These are phyloP conservation scores for Huntiella abstrusa DNA, from an alignment of 2,329 filamentous ascomycete species.

Conservation along the genomic window DNA sequence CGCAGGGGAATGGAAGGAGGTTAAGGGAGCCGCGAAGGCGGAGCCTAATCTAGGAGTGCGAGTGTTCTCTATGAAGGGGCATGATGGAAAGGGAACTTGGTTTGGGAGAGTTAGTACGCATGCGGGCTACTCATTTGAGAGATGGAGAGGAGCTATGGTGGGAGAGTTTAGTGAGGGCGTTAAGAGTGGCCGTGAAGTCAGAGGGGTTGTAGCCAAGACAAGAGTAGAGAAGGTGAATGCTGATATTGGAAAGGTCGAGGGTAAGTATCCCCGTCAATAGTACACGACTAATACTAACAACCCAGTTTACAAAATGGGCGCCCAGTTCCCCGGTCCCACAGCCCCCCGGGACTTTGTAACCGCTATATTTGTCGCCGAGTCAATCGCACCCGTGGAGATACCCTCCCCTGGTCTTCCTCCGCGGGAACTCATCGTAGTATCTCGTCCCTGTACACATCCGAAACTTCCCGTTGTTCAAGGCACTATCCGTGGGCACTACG, in stretches of 20 bases:
- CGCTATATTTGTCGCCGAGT: slow-evolving; percentile 40
- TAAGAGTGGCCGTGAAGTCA: slow-evolving; percentile 54
- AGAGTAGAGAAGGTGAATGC: slow-evolving; percentile 42
- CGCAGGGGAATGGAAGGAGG: slow-evolving; percentile 73
- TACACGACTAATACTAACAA: background rate
- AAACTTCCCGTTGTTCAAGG: slow-evolving; percentile 50
- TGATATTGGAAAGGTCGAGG: slow-evolving; percentile 4
- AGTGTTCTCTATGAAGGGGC: slow-evolving; percentile 61
- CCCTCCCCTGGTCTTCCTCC: slow-evolving; percentile 19
- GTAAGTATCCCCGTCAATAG: slow-evolving; percentile 36
- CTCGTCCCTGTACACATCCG: slow-evolving; percentile 63
- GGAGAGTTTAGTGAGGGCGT: slow-evolving; percentile 55
- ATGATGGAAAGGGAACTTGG: slow-evolving; percentile 75
- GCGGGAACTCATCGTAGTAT: slow-evolving; percentile 72
- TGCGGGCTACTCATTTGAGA: slow-evolving; percentile 54
- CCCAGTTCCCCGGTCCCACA: slow-evolving; percentile 77
- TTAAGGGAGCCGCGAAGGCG: slow-evolving; percentile 44
- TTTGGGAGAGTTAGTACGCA: slow-evolving; percentile 76
- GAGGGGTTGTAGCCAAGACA: slow-evolving; percentile 70
- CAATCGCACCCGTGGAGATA: slow-evolving; percentile 3
- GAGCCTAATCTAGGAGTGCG: slow-evolving; percentile 60
- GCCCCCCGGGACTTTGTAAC: slow-evolving; percentile 77
- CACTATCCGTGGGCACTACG: slow-evolving; percentile 70
- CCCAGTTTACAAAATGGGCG: slow-evolving; percentile 65
- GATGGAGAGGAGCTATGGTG: slow-evolving; percentile 59